Base-by-base conservation (phyloP, 257 asterid species). In the Penstemon davidsonii region DNA sequence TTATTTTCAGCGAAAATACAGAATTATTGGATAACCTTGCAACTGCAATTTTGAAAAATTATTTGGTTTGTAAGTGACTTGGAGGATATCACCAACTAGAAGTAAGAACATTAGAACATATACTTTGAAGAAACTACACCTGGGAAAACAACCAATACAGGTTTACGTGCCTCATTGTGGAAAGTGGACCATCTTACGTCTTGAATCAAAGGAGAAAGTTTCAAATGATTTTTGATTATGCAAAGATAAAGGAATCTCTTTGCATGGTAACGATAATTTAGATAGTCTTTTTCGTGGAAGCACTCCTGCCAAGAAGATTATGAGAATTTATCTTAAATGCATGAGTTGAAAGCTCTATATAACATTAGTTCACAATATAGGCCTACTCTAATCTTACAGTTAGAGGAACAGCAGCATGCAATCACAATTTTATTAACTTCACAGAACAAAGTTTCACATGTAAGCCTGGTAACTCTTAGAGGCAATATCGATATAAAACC, bases 91-190 rank as follows among this genome's bases (percentile, higher is more conserved):
- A 59, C 39, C 55, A 67, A 73, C 47, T 5, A 44, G 7, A 63
- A 59, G 18, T 37, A 4, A 49, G 64, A 49, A 49, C 40, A 56
- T 15, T 44, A 62, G 41, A 60, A 25, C 4, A 63, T 18, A 25
- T 67, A 41, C 37, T 43, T 13, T 8, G 8, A 51, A 66, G 60
- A 73, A 54, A 62, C 15, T 40, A 39, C 39, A 94, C 99, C 96
- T 87, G 99, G 92, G 79, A 81, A 78, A 74, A 94, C 81, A 75
- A 87, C 78, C 66, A 94, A 74, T 54, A 91, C 66, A 64, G 97
- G 97, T 76, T 91, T 94, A 61, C 99, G 96, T 59, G 99, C 93
- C 83, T 94, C 99, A 9, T 88, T 91, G 68, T 91, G 91, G 70
- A 91, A 83, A 52, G 95, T 64, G 33, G 88, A 81, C 99, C 97